phyloP scores from a whole-genome alignment of 257 asterid genomes.

The Penstemon newberryi region DNA sequence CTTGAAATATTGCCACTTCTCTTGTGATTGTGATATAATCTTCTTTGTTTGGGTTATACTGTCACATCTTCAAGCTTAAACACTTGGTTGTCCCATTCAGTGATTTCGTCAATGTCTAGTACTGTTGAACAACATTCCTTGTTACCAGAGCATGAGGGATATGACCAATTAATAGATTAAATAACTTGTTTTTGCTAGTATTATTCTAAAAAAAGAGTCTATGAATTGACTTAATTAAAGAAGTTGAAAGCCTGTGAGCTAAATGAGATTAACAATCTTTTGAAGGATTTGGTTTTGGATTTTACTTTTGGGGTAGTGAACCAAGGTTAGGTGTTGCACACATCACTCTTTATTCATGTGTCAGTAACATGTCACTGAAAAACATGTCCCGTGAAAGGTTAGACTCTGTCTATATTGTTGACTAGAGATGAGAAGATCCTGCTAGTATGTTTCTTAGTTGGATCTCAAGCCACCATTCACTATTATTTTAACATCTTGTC shows the following conservation, averaged over 20 bases:
- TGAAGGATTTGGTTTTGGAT: background rate
- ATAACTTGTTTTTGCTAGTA: background rate
- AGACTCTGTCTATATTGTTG: background rate
- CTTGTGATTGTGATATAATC: background rate
- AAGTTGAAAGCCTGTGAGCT: background rate
- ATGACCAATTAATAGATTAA: background rate
- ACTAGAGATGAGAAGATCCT: too few species aligned
- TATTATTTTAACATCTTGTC: too few species aligned
- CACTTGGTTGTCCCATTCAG: background rate
- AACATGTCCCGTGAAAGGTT: background rate
- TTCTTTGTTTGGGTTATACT: background rate
- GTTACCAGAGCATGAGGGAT: background rate
- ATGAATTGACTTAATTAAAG: background rate
- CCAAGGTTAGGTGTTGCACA: background rate
- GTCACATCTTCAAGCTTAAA: background rate
- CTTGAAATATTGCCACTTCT: background rate
- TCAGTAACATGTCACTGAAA: background rate
- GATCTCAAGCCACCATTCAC: too few species aligned
- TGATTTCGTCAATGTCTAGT: too few species aligned
- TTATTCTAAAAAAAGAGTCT: background rate
- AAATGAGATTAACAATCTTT: background rate
- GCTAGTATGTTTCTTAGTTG: too few species aligned
- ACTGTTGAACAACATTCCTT: background rate
- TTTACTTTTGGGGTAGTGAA: background rate
- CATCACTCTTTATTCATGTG: background rate